Evolutionary conservation across 345 rosid species (phyloP), one percentile per base, ranked within the genome.

Genomic region (Populus nigra): DNA sequence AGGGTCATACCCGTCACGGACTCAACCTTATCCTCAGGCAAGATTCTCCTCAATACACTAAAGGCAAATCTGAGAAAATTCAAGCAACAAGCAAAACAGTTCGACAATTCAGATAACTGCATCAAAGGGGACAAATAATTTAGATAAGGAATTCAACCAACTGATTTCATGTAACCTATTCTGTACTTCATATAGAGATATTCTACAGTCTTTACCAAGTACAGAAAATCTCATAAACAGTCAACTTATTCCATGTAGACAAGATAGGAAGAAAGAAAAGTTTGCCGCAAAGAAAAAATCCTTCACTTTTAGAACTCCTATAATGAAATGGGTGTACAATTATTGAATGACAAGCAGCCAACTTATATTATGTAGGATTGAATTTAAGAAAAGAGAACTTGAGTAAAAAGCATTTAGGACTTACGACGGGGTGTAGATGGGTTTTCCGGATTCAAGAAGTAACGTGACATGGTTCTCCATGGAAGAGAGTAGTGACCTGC

Each of bases 1-100:
- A 96, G 90, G 45, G 89, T 45, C 61, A 96, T 72, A 59, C 99
- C 99, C 81, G 91, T 83, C 71, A 96, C 88, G 0, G 79, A 67
- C 74, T 90, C 90, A n/a, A 90, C 98, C 87, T 94, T 96, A n/a
- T 87, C 93, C 86, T 96, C 99, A 0, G 99, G 98, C 86, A 96
- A 77, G 82, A 89, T 77, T 84, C 98, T 91, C 86, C 91, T 91
- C 85, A 96, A 73, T n/a, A 85, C 74, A 62, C 89, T 85, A 62
- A 72, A 90, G 23, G 87, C 99, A 78, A 31, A 89, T 77, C 99
- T 96, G 84, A 80, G 33, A 71, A 47, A 27, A 66, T 61, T 69
- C 74, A 69, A 22, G 63, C 66, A 68, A 65, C 29, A 23, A 10
- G 10, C 9, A 39, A 22, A 6, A 49, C 33, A 61, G 27, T 17